Evolutionary conservation across 2,329 filamentous ascomycete species (phyloP), one percentile per base, ranked within the genome.

Genomic region (Sclerotinia subarctica): DNA sequence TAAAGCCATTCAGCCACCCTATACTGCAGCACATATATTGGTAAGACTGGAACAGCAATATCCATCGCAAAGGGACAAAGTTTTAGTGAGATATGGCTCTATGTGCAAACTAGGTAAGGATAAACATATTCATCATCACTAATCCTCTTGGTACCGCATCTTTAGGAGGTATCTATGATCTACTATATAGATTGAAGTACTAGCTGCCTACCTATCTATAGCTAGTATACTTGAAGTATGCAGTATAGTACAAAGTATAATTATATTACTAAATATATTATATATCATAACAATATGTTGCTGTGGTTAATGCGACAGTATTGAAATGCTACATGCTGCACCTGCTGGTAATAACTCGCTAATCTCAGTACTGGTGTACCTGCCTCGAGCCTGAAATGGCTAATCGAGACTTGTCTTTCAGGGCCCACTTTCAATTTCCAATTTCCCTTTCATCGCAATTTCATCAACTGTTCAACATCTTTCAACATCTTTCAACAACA

Each of bases 21-120:
- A 91, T 2, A 92, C 78, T 0, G 84, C 84, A 0, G 88, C 89
- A 71, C 88, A 91, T 24, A 92, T n/a, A 92, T 83, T 0, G 89
- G 89, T 1, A 15, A 15, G 13, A 42, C 38, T 38, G 13, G 13
- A 42, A 29, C 8, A 29, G 38, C 24, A 58, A 26, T 26, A 44
- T 58, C 5, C 38, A 29, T 15, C 5, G 15, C 17, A 44, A 29
- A 35, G 15, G 42, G 44, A n/a, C 15, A 42, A 58, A 58, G 24
- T 7, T 26, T 58, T 58, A 26, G n/a, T n/a, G n/a, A n/a, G 26
- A 29, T 38, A 11, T 38, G 11, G 24, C 26, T 32, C 51, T 10
- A 29, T 2, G 21, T 2, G 1, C 6, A 13, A 24, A 13, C 17
- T 29, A 11, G 26, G 7, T 19, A 29, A 26, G 8, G 7, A 21